phyloP scores from a whole-genome alignment of 106 monocot genomes.

The Posidonia australis region DNA sequence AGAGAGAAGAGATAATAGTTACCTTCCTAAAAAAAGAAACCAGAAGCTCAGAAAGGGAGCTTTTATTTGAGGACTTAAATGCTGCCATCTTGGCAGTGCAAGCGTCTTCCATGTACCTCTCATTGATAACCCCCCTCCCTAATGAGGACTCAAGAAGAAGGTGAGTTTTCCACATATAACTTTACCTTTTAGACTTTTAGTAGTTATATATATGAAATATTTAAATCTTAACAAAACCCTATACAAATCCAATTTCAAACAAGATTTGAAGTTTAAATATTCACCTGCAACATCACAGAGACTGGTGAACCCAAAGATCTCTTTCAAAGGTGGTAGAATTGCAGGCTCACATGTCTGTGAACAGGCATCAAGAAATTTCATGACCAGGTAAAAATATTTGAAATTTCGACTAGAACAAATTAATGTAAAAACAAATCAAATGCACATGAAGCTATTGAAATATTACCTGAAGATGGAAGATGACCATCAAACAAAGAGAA shows the following conservation, averaged over 20 bases:
- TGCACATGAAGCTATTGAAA: neutral
- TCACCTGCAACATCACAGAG: neutral
- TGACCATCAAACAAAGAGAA: conserved; percentile 75
- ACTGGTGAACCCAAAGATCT: conserved; percentile 1
- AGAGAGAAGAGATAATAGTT: too few relatives aligned
- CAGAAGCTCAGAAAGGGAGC: conserved; percentile 5
- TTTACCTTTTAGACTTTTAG: neutral
- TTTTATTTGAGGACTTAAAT: conserved; percentile 1
- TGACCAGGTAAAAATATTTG: neutral
- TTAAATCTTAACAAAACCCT: neutral
- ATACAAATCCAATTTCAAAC: neutral
- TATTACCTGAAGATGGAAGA: conserved; percentile 88
- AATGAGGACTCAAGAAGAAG: neutral
- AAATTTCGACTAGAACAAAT: neutral
- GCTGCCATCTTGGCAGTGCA: neutral
- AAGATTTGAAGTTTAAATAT: conserved; percentile 1
- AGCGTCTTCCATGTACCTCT: neutral
- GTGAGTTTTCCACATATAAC: too few relatives aligned
- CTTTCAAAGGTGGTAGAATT: conserved; percentile 9
- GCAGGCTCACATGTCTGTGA: neutral
- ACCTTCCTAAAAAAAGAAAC: conserved; percentile 5
- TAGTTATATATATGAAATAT: neutral
- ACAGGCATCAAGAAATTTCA: conserved; percentile 15
- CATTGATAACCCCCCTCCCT: neutral
- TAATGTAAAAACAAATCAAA: conserved; percentile 1